Evolutionary conservation across 805 yeast species (phyloP), one percentile per base, ranked within the genome.

Genomic region (Peterozyma toletana): DNA sequence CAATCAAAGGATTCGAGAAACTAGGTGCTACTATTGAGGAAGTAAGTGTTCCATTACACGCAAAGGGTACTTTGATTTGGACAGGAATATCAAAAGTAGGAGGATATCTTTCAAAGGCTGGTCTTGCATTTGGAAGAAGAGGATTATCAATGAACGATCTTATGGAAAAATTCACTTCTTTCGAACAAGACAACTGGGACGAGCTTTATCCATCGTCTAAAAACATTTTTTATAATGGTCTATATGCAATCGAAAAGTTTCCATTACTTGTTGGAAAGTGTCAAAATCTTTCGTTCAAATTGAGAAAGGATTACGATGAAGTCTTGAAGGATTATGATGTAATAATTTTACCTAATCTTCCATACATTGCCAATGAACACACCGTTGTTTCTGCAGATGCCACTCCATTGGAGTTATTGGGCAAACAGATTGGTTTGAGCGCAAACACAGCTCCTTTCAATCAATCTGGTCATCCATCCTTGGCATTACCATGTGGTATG

Each of bases 11-110:
- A 37, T 56, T 60, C 45, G 49, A 52, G 40, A 51, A 45, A 7
- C 46, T 64, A 4, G 68, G 67, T n/a, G 64, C 62, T 30, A 56
- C 55, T 21, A 60, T 64, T 3, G 56, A 51, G 15, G 68, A 64
- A 40, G 51, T 65, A 13, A 59, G 65, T 10, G 50, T 64, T 39
- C 70, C 69, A 11, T 49, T 58, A 45, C 70, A 66, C 46, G 45
- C 60, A 2, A 52, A 53, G 37, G 70, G 67, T 10, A 65, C 70
- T 7, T 62, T 60, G 33, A 56, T 66, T 38, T 64, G 70, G 70
- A 62, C 65, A 48, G 56, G 27, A 58, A 34, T 59, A 53, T 43
- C 63, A 49, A 42, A 58, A 57, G 46, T 51, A 48, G 43, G 56
- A 55, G 35, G 63, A 46, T 40, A 41, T 49, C 14, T 37, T 40